These are phyloP conservation scores for Teunomyces stri DNA, from an alignment of 805 yeast species.

Conservation along the genomic window DNA sequence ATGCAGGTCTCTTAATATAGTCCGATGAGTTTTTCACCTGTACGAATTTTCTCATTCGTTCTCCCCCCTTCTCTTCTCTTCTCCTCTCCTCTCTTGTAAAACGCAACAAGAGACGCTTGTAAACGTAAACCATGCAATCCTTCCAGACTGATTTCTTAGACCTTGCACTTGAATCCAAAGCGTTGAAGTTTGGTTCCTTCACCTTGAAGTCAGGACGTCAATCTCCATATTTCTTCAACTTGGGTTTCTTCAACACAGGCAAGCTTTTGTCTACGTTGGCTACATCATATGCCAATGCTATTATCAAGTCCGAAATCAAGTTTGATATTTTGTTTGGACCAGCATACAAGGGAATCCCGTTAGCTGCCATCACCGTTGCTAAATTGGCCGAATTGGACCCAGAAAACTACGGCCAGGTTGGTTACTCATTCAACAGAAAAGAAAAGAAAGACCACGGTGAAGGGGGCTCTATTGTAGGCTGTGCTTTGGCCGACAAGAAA, in stretches of 20 bases:
- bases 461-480: constrained; percentile 94
- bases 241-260: constrained; percentile 88
- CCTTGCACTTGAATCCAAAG: constrained; percentile 76
- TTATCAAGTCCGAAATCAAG: constrained; percentile 74
- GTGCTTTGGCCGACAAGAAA: constrained; percentile 64
- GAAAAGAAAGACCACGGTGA: constrained; percentile 98
- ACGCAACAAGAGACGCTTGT: constrained; percentile 5
- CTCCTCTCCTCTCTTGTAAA: constrained; percentile 5
- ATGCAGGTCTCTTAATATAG: neutral
- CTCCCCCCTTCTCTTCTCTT: constrained; percentile 2
- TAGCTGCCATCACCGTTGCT: constrained; percentile 89
- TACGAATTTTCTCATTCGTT: neutral
- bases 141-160: constrained; percentile 71
- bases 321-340: constrained; percentile 95
- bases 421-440: constrained; percentile 94
- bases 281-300: constrained; percentile 84
- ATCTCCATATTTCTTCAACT: constrained; percentile 95
- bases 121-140: constrained; percentile 28
- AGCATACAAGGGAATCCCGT: constrained; percentile 95
- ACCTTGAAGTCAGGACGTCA: constrained; percentile 88
- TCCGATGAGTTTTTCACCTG: neutral
- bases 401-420: constrained; percentile 66
- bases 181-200: constrained; percentile 84
- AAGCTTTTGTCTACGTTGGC: constrained; percentile 76
- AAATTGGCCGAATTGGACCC: constrained; percentile 89